These are phyloP conservation scores for Neurospora sp. DNA, from an alignment of 495 filamentous ascomycete genomes.

Conservation along the genomic window DNA sequence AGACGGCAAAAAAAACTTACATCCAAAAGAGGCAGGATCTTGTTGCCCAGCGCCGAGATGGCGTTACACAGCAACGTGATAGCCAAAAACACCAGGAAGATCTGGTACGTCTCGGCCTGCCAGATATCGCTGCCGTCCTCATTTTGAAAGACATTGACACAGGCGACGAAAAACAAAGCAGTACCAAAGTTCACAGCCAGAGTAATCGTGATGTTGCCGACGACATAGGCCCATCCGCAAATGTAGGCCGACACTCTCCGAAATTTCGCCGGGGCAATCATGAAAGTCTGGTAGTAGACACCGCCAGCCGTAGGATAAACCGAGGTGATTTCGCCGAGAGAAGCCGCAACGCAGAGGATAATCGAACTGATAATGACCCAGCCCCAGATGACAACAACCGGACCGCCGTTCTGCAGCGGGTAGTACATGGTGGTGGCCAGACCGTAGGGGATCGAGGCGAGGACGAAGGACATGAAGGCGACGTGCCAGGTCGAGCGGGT, in stretches of 20 bases:
- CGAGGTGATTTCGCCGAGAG: slow-evolving; percentile 46
- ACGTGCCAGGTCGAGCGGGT: slow-evolving; percentile 46
- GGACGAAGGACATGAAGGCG: slow-evolving; percentile 49
- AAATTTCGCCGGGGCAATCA: slow-evolving; percentile 34
- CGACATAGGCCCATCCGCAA: slow-evolving; percentile 56
- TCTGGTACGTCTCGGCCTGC: slow-evolving; percentile 42
- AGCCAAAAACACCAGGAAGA: slow-evolving; percentile 50
- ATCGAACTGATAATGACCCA: slow-evolving; percentile 42
- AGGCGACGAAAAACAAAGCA: slow-evolving; percentile 41
- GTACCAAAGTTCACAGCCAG: slow-evolving; percentile 61
- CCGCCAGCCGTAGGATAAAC: slow-evolving; percentile 47
- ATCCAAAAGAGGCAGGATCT: slow-evolving; percentile 47
- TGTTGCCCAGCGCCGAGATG: slow-evolving; percentile 48
- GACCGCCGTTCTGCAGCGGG: slow-evolving; percentile 53
- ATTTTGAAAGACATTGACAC: slow-evolving; percentile 43
- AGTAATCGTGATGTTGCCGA: slow-evolving; percentile 63
- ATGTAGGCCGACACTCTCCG: slow-evolving; percentile 49
- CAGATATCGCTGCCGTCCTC: slow-evolving; percentile 27
- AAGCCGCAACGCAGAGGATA: slow-evolving; percentile 41
- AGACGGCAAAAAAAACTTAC: slow-evolving; percentile 20
- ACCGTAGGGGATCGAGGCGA: slow-evolving; percentile 51
- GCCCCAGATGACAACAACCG: slow-evolving; percentile 57
- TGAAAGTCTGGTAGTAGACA: slow-evolving; percentile 49
- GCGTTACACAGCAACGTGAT: slow-evolving; percentile 44
- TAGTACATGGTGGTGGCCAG: slow-evolving; percentile 63